Conservation (phyloP, 176 grass and related monocot species). For the Zoysia japonica region DNA sequence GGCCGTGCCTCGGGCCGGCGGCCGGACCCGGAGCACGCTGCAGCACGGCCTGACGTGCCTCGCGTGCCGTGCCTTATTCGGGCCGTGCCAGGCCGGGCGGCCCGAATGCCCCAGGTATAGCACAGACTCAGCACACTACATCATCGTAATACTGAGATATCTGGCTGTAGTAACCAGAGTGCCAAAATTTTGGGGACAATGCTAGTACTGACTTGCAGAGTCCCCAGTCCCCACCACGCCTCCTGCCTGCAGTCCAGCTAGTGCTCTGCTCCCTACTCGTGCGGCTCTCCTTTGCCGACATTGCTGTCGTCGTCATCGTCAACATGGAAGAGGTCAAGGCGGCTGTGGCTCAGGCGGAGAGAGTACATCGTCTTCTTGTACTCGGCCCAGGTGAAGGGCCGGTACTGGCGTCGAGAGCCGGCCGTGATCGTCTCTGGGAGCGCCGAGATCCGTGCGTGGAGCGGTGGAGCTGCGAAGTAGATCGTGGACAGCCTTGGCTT, state of each 20-base stretch:
- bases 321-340: conserved; percentile 70
- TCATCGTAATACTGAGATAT: conserved; percentile 28
- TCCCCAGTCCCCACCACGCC: conserved; percentile 33
- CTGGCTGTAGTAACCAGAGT: conserved; percentile 32
- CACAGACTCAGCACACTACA: conserved; percentile 12
- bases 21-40: too few relatives aligned
- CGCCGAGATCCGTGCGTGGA: conserved; percentile 58
- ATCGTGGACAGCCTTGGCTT: conserved; percentile 81
- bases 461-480: conserved; percentile 78
- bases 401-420: conserved; percentile 41
- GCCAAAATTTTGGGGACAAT: conserved; percentile 63
- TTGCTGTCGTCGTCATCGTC: conserved; percentile 13
- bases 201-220: conserved; percentile 8
- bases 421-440: conserved; percentile 65
- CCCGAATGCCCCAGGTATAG: too few relatives aligned
- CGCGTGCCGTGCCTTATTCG: too few relatives aligned
- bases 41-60: too few relatives aligned
- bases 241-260: conserved; percentile 15
- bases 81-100: too few relatives aligned
- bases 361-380: conserved; percentile 97
- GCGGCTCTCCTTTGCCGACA: conserved; percentile 18
- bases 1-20: too few relatives aligned
- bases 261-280: conserved; percentile 35
- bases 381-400: conserved; percentile 89
- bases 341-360: conserved; percentile 78